phyloP scores from a whole-genome alignment of 1,139 yeast species.

The Kurtzmaniella quercitrusa region DNA sequence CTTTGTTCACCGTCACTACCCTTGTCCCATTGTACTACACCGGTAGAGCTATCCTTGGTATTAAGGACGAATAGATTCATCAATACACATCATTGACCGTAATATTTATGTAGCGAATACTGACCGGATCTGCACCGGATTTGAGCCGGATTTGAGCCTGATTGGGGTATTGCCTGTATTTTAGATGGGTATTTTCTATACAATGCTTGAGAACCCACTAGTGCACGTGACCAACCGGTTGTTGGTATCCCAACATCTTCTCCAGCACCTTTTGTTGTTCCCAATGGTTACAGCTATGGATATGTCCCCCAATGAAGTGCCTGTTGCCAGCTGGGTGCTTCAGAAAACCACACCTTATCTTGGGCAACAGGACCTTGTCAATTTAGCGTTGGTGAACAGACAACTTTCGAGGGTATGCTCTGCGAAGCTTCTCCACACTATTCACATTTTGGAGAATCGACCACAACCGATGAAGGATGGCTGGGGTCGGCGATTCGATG shows the following conservation, averaged over 20 bases:
- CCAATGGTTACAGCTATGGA: too few relatives aligned
- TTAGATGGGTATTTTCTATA: too few relatives aligned
- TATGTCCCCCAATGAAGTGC: not conserved
- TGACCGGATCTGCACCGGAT: not conserved
- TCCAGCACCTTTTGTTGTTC: too few relatives aligned
- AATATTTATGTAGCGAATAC: not conserved
- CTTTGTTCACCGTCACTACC: constrained; percentile 71
- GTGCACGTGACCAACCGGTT: not conserved
- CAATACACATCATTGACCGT: constrained; percentile 1
- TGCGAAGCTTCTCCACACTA: not conserved
- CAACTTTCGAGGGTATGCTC: constrained; percentile 16
- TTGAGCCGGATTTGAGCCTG: too few relatives aligned
- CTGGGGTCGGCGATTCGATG: not conserved
- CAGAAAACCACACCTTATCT: constrained; percentile 19
- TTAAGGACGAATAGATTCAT: constrained; percentile 46
- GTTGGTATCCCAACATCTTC: not conserved
- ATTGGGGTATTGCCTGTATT: too few relatives aligned
- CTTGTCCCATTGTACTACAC: constrained; percentile 69
- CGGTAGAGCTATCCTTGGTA: constrained; percentile 73
- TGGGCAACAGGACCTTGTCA: constrained; percentile 31
- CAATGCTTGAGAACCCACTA: too few relatives aligned
- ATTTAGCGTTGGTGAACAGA: constrained; percentile 35
- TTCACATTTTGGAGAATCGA: not conserved
- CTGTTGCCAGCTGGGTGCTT: not conserved
- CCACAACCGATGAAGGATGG: not conserved